Base-by-base conservation (phyloP, 495 filamentous ascomycete species). In the Hypomontagnella submonticulosa region DNA sequence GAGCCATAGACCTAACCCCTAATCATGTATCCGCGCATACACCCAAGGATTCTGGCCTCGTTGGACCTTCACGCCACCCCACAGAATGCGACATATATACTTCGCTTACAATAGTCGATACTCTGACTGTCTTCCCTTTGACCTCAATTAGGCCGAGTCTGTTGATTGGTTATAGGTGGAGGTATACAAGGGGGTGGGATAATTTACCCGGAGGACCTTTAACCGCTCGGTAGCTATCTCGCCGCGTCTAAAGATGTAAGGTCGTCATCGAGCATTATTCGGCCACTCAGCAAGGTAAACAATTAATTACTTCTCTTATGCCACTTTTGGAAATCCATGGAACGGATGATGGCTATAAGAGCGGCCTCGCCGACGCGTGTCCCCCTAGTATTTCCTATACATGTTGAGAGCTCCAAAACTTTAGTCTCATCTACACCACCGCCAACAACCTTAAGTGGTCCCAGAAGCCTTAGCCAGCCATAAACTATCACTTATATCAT, bases 201-300 rank as follows among this genome's bases (percentile, higher is more conserved):
- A 54, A 10, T 61, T 70, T 61, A 70, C 42, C 67, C 67, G 57
- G 57, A 42, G 38, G 46, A 11, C 27, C 40, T 70, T 66, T 70
- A 70, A n/a, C 61, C 67, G 57, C 62, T 66, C 67, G 67, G 67
- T 62, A 62, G 51, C 52, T 57, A 48, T 61, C 51, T 61, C 62
- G 48, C 62, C 67, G 67, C 44, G 50, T 59, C 62, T 32, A 49
- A 62, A 58, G 13, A 55, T 55, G 57, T 62, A 20, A 60, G 50
- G 61, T 65, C 61, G 60, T 64, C 55, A 57, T 52, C 19, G 18
- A 65, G 55, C 54, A 59, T 50, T 48, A 42, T 36, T 64, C 36
- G 34, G 19, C 34, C 42, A 10, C 37, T 33, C 42, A 55, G 46
- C 13, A 56, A 53, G 11, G 40, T 42, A 57, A 49, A 52, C 20